Conservation (phyloP, 1,284 basidiomycete species). For the Ganoderma resinaceum region DNA sequence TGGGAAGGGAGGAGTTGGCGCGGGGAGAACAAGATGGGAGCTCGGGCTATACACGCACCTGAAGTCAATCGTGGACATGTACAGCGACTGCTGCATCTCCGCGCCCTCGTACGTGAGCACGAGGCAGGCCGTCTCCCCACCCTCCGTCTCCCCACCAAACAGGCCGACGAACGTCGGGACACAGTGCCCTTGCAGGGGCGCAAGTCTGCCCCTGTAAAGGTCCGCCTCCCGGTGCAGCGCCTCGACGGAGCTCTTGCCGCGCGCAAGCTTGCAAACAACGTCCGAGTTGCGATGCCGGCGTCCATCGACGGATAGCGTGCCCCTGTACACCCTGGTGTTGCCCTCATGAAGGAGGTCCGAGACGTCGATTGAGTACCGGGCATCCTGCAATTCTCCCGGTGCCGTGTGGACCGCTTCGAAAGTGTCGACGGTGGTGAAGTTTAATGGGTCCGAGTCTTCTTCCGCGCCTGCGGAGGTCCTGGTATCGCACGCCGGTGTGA, state of each 20-base stretch:
- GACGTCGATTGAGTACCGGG: conserved; percentile 17
- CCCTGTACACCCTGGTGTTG: conserved; percentile 6
- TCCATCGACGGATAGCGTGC: conserved; percentile 16
- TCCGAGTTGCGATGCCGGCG: conserved; percentile 3
- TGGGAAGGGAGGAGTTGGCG: not conserved
- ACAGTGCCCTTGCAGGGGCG: conserved; percentile 11
- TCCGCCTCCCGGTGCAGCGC: conserved; percentile 16
- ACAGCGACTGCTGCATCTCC: conserved; percentile 13
- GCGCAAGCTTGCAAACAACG: conserved; percentile 20
- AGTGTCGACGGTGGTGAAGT: conserved; percentile 15
- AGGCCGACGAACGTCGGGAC: conserved; percentile 19
- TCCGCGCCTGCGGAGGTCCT: conserved; percentile 2
- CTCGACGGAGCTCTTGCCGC: conserved; percentile 2
- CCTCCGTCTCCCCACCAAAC: conserved; percentile 17
- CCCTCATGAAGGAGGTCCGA: conserved; percentile 11
- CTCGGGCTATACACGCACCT: conserved; percentile 5
- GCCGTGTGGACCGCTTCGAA: conserved; percentile 12
- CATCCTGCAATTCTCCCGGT: conserved; percentile 4
- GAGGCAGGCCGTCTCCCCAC: conserved; percentile 9
- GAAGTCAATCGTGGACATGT: conserved; percentile 17
- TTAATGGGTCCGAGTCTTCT: not conserved
- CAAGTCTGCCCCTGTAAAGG: conserved; percentile 15
- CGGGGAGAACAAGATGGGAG: not conserved
- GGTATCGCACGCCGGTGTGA: conserved; percentile 12
- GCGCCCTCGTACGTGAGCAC: conserved; percentile 19